Evolutionary conservation across 179 eudicot genomes (phyloP), one percentile per base, ranked within the genome.

Genomic region (Corrigiola litoralis): DNA sequence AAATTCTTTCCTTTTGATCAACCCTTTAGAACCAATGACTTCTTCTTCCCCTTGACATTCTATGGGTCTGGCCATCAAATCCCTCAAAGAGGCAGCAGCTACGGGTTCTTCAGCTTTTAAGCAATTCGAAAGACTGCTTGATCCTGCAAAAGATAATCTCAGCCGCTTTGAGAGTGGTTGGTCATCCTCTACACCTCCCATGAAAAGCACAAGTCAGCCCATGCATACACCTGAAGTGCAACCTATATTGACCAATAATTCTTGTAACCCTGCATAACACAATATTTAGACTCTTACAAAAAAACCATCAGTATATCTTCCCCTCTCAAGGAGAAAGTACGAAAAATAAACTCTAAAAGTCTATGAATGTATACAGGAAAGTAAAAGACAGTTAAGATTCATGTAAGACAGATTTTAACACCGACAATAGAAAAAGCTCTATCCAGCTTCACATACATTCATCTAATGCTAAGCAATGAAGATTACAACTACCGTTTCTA

Each of bases 121-220:
- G 71, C 66, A 72, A 71, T 71, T 61, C 7, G 64, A 66, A 46
- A 71, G 71, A 61, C 75, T 71, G 50, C 69, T 77, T 33, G 69
- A 69, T 62, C 77, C 83, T 53, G 67, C 67, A n/a, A 75, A 74
- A 63, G 77, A 75, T 62, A 76, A 69, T 84, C 80, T 79, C 54
- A 72, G 71, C 63, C 86, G 85, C 74, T 81, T 86, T 68, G 64
- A 72, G 65, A 88, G 88, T 71, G 86, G 91, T 81, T 79, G 84
- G 71, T 65, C 70, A 71, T 86, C 82, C 76, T 81, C 84, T 70
- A 65, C 73, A 65, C 79, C 88, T 83, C 86, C 88, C 90, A 85
- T 85, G 87, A 81, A 83, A 83, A 66, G 81, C 65, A 79, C 56
- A 63, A 66, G 42, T 85, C 77, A 85, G 85, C 81, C 90, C 90